Evolutionary conservation across 1,284 basidiomycete genomes (phyloP), one percentile per base, ranked within the genome.

Genomic region (Neotropicomus parvogracilis): DNA sequence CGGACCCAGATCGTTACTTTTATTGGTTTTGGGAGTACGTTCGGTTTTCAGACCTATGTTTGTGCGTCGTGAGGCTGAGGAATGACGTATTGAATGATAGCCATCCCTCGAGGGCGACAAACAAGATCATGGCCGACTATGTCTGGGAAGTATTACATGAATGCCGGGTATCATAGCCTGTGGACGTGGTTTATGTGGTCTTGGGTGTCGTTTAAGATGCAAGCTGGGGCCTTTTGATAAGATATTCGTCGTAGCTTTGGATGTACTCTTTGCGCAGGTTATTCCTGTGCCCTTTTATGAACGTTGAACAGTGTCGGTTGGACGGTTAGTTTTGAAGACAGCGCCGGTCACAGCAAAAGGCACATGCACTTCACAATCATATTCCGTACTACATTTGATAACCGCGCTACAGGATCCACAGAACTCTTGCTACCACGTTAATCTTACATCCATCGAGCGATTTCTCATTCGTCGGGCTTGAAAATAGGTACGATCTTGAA

Each of bases 21-120:
- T 77, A 78, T 51, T 80, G 77, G 70, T 70, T 78, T 14, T 59
- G 65, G 19, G 71, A 70, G 78, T 77, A 50, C 57, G 73, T 58
- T 10, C 4, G 10, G 1, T 11, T 16, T 38, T 54, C 29, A 3
- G 20, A 4, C 2, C 1, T 39, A 6, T 0, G 11, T 41, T 17
- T 26, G 19, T n/a, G n/a, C n/a, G n/a, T 31, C 20, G n/a, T 16
- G 9, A 27, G 16, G 24, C 35, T 54, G 35, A 56, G 26, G 13
- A 27, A 2, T 32, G 20, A 39, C 4, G 4, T 16, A 8, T 7
- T 19, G 24, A 29, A 12, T 3, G 14, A 42, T 44, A 76, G 74
- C 26, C 70, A 71, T 48, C 75, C 75, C 1, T 71, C 72, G 27
- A 68, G 63, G 26, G 72, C 63, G 46, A 73, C 70, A 0, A 69